phyloP scores from a whole-genome alignment of 345 rosid genomes.

The Populus deltoides region DNA sequence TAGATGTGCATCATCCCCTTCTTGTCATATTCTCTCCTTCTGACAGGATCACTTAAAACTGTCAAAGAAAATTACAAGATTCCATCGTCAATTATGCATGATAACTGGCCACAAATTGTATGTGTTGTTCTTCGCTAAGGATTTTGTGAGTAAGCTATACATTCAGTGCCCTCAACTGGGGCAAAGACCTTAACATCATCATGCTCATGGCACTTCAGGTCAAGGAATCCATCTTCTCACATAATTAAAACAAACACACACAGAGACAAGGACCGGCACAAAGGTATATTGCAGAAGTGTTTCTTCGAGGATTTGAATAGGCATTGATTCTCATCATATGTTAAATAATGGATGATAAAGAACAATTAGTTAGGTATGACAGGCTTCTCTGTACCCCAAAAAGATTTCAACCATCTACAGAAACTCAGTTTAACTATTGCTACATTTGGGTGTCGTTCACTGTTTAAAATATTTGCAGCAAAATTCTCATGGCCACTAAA shows the following conservation, averaged over 20 bases:
- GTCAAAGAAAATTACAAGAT: constrained; percentile 21
- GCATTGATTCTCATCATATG: background rate
- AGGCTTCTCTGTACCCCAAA: background rate
- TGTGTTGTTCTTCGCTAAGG: background rate
- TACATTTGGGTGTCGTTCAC: background rate
- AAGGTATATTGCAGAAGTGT: background rate
- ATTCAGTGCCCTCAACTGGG: background rate
- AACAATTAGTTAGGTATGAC: no score
- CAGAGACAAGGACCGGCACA: background rate
- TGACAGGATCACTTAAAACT: constrained; percentile 73
- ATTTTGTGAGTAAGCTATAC: background rate
- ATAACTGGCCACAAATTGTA: background rate
- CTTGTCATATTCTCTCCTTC: constrained; percentile 71
- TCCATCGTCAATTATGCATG: background rate
- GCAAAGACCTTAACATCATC: background rate
- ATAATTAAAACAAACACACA: background rate
- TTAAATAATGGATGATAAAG: background rate
- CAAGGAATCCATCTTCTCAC: background rate
- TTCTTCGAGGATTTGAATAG: background rate
- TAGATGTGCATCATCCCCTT: constrained; percentile 56
- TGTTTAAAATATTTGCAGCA: background rate
- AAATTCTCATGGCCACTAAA: background rate
- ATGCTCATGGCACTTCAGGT: background rate
- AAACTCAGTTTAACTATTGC: background rate
- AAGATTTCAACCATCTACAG: background rate